Conservation (phyloP, 345 rosid genomes). For the Camelina laxa region DNA sequence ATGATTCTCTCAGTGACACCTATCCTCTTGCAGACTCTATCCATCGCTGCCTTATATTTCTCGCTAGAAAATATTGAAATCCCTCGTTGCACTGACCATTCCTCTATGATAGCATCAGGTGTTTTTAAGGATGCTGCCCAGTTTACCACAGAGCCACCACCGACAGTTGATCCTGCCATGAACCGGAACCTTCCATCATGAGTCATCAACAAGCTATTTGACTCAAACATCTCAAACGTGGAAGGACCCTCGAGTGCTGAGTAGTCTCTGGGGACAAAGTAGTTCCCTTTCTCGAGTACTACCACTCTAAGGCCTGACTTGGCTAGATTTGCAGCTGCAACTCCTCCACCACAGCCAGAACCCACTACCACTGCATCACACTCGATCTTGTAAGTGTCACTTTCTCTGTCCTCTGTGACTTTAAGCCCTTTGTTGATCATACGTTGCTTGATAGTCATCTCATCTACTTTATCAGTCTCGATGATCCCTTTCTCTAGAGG, state of each 20-base stretch:
- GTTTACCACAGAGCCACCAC: slow-evolving; percentile 73
- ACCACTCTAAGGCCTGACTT: slow-evolving; percentile 61
- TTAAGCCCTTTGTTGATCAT: slow-evolving; percentile 57
- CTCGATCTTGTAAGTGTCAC: slow-evolving; percentile 51
- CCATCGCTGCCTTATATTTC: slow-evolving; percentile 59
- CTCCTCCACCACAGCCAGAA: slow-evolving; percentile 76
- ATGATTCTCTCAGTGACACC: slow-evolving; percentile 56
- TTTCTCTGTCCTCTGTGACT: slow-evolving; percentile 49
- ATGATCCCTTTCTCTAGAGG: slow-evolving; percentile 61
- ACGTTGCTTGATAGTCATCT: slow-evolving; percentile 47
- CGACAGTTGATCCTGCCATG: slow-evolving; percentile 67
- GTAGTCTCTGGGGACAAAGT: slow-evolving; percentile 58
- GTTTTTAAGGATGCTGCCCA: slow-evolving; percentile 68
- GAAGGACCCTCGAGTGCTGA: slow-evolving; percentile 72
- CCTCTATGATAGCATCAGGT: slow-evolving; percentile 55
- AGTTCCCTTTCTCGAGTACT: slow-evolving; percentile 75
- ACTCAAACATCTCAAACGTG: slow-evolving; percentile 58
- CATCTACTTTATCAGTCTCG: slow-evolving; percentile 55
- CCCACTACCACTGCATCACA: slow-evolving; percentile 71
- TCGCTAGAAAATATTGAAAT: slow-evolving; percentile 51
- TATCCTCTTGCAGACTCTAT: slow-evolving; percentile 52
- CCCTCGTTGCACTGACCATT: slow-evolving; percentile 59
- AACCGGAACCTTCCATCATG: slow-evolving; percentile 51
- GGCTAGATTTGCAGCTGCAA: slow-evolving; percentile 75
- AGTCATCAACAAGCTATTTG: slow-evolving; percentile 50